Conservation (phyloP, 164 flowering plant genomes). For the Nelumbo lutea region DNA sequence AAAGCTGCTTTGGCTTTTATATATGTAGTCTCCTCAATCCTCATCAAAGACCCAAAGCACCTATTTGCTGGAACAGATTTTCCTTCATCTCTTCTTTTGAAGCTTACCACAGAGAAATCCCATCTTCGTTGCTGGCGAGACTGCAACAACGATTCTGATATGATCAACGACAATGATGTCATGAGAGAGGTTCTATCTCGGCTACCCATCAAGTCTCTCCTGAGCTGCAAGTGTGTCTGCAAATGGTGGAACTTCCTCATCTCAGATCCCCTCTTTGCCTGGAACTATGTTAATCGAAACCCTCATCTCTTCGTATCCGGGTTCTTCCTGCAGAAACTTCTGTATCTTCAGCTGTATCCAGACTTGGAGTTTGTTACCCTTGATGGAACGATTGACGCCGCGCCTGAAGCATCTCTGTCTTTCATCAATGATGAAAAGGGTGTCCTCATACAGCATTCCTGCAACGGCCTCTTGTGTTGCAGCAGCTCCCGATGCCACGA, state of each 20-base stretch:
- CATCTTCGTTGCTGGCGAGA: too few relatives aligned
- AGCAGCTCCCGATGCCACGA: constrained; percentile 4
- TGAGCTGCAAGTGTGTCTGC: constrained; percentile 5
- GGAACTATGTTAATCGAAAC: not conserved
- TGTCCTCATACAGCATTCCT: not conserved
- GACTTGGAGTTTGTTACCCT: not conserved
- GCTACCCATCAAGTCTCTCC: not conserved
- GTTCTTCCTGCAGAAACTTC: not conserved
- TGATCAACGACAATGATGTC: not conserved
- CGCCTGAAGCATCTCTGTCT: not conserved
- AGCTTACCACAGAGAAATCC: too few relatives aligned
- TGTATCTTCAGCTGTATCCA: not conserved
- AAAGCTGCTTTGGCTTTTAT: too few relatives aligned
- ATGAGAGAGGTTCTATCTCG: not conserved
- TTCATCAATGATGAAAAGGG: not conserved
- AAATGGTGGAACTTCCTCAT: constrained; percentile 1
- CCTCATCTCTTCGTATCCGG: not conserved
- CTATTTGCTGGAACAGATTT: too few relatives aligned
- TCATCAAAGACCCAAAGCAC: too few relatives aligned
- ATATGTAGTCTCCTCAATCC: too few relatives aligned
- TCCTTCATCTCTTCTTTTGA: too few relatives aligned
- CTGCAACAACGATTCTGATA: too few relatives aligned
- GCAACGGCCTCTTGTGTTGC: not conserved
- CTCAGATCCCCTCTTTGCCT: not conserved
- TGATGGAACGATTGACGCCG: not conserved